Evolutionary conservation across 306 rosid genomes (phyloP), one percentile per base, ranked within the genome.

Genomic region (Carpinus viminea): DNA sequence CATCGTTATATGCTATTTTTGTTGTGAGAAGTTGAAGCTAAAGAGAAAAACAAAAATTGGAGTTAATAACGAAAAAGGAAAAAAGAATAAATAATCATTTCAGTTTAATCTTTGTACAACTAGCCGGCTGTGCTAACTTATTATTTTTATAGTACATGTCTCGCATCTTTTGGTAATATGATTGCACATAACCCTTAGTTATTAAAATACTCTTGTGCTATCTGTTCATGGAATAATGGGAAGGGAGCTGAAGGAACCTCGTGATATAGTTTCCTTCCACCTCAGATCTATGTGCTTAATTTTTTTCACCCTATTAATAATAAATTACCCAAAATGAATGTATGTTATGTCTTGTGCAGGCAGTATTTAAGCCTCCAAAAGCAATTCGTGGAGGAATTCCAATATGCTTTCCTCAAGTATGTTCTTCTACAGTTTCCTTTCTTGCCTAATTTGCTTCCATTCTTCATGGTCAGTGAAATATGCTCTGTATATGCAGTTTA

Each of bases 331-430:
- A 21, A 59, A 41, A 10, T 66, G 26, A 66, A 66, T 66, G 50
- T 68, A 57, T 71, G 26, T 41, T 60, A 68, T 81, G 72, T 76
- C 70, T 86, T 75, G 28, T 90, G 89, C 96, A 95, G 99, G 93
- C 99, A 81, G 70, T 51, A 34, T 93, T 88, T 72, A 92, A 89
- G 88, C 94, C 97, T 75, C 97, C 96, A 1, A 93, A 90, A 80
- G 81, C 98, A 69, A 95, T 95, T 80, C 98, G 97, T 50, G 99
- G 99, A 79, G 99, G 98, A 78, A 95, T 95, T 85, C 99, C 99
- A 41, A 73, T 95, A 73, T 95, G 98, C 86, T 95, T 95, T 89
- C 99, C 99, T 38, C 99, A 95, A 78, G 98, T 95, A 86, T 72
- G 93, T 85, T 68, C 73, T 86, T 76, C 77, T 68, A 20, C 36